Conservation (phyloP, 1,139 yeast genomes). For the Lizanozyma gosingica region DNA sequence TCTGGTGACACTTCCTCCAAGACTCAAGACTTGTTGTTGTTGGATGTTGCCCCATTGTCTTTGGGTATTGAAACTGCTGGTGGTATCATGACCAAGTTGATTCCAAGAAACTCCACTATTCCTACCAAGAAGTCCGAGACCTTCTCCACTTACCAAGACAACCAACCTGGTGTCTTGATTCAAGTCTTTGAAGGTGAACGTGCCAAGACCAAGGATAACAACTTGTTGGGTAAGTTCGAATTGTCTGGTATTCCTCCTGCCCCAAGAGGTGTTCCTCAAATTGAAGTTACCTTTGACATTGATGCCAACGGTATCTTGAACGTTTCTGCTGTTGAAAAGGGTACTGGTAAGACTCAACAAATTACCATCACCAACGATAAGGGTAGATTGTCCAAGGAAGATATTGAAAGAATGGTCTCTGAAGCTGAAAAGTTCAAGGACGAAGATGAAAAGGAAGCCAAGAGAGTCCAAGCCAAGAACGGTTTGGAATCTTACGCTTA, state of each 20-base stretch:
- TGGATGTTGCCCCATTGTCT: slow-evolving; percentile 85
- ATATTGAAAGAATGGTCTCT: slow-evolving; percentile 42
- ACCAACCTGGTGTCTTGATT: slow-evolving; percentile 90
- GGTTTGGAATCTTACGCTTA: slow-evolving; percentile 88
- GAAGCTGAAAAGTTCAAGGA: slow-evolving; percentile 76
- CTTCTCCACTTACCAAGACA: slow-evolving; percentile 87
- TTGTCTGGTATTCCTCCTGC: slow-evolving; percentile 91
- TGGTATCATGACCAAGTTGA: slow-evolving; percentile 88
- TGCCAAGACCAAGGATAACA: slow-evolving; percentile 88
- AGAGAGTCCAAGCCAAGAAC: slow-evolving; percentile 74
- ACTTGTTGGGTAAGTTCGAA: slow-evolving; percentile 88
- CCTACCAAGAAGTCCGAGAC: slow-evolving; percentile 91
- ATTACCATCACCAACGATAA: slow-evolving; percentile 63
- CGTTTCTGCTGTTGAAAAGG: slow-evolving; percentile 92
- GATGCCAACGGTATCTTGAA: slow-evolving; percentile 91
- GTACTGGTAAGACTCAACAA: slow-evolving; percentile 73
- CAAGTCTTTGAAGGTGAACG: slow-evolving; percentile 95
- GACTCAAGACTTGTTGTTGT: slow-evolving; percentile 76
- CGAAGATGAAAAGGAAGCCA: slow-evolving; percentile 76
- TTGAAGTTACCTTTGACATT: slow-evolving; percentile 86
- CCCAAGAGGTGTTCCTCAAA: slow-evolving; percentile 94
- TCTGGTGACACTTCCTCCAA: slow-evolving; percentile 54
- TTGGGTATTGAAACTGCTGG: slow-evolving; percentile 93
- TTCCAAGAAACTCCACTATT: slow-evolving; percentile 85
- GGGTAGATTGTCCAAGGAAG: slow-evolving; percentile 46